Evolutionary conservation across 371 early-diverging fungal genomes (phyloP), one percentile per base, ranked within the genome.

Genomic region (Saksenaea vasiformis): DNA sequence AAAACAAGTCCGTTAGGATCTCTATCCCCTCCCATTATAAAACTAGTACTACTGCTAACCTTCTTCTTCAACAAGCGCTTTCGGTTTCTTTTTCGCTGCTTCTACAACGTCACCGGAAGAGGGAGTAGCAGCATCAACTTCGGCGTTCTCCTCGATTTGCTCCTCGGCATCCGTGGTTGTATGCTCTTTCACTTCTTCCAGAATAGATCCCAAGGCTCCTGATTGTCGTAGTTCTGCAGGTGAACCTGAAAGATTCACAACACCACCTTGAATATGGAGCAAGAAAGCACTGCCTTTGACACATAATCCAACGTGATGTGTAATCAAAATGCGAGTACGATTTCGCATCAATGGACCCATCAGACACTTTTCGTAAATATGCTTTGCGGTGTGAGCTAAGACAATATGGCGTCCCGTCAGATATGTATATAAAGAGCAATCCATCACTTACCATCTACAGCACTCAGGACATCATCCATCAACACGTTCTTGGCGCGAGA

Each of bases 301-400:
- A 62, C 93, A 90, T 58, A 93, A 82, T 4, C 82, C 70, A 14
- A 94, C 89, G 39, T 93, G 91, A 69, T 97, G 97, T 1, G 95
- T 95, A 7, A 95, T 93, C 28, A 97, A 80, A 15, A 97, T 74
- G 11, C 87, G 76, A 0, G 96, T 95, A 24, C 95, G 83, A 36
- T 77, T 78, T 9, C 66, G 71, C 87, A 97, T 83, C 65, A 93
- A 71, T 36, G 80, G 72, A 13, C 89, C 88, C 31, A 84, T 71
- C 36, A 93, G 59, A 62, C 93, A 93, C 39, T 86, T 70, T 34
- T 79, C 74, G 39, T 89, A 80, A 5, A 97, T 77, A 69, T 91
- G 91, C 58, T 85, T 87, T 3, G 91, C 96, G 0, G 97, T 96
- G 31, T 96, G 95, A 4, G 92, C 73, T 70, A 63, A 47, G 4